Base-by-base conservation (phyloP, 352 stramenopile species). In the Phytopythium mirpurense region DNA sequence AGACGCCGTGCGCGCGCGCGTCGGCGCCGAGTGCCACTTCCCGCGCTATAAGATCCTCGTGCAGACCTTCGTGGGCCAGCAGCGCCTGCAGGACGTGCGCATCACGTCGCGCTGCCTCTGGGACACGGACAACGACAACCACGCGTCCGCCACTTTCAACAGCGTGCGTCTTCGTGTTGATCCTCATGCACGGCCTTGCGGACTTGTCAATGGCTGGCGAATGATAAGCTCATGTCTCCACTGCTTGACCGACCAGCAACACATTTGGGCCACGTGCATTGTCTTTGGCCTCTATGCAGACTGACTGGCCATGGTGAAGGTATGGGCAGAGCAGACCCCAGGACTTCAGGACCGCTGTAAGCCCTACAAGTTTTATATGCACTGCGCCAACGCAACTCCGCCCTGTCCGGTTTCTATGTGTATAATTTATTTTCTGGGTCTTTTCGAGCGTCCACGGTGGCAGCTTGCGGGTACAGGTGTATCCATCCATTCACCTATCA, bases 1-100 rank as follows among this genome's bases (percentile, higher is more conserved):
- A 3, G 81, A 93, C 53, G 53, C 65, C 21, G 72, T 93, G 37
- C 86, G 86, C 58, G 47, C 57, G 24, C 67, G 75, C 35, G 80
- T 91, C 51, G 62, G 76, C 54, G 54, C 69, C 45, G 83, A 90
- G 26, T 90, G 78, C 54, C 65, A 67, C 44, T 84, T 95, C 36
- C 84, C 86, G 19, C 82, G 94, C 24, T 98, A 98, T 67, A 98
- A 98, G 57, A 70, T 98, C 41, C 70, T 98, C 26, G 91, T 97
- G 29, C 93, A 98, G 67, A 88, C 93, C 23, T 98, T 96, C 37
- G 86, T 98, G 53, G 95, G 95, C 18, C 77, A 98, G 68, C 88
- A 94, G 63, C 89, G 86, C 57, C 78, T 98, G 54, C 93, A 98
- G 60, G 93, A 97, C 41, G 85, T 98, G 31, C 77, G 77, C 32